Percentiles rank a stretch among this genome's conserved stretches.
phyloP scores from a whole-genome alignment of 2,329 filamentous ascomycete species.

The Nothopassalora personata region DNA sequence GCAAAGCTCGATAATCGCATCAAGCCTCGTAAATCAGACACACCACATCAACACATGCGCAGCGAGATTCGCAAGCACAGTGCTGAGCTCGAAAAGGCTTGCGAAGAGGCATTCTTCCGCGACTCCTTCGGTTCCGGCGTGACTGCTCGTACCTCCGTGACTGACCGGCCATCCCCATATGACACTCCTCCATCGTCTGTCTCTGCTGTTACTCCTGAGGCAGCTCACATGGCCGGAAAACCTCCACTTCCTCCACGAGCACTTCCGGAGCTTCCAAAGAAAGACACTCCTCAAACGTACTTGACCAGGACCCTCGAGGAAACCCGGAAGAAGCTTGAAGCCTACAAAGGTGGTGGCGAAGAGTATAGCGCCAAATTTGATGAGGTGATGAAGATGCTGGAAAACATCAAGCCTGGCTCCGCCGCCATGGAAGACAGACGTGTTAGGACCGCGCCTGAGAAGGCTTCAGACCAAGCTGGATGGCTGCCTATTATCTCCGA shows the following conservation, averaged over 20 bases:
- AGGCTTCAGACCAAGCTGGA: slow-evolving; percentile 27
- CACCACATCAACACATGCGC: slow-evolving; percentile 52
- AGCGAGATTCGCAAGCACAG: slow-evolving; percentile 82
- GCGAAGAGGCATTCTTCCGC: slow-evolving; percentile 86
- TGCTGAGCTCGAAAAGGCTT: slow-evolving; percentile 78
- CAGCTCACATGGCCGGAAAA: slow-evolving; percentile 15
- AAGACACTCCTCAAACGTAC: slow-evolving; percentile 48
- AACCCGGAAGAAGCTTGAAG: slow-evolving; percentile 53
- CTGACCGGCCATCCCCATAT: slow-evolving; percentile 26
- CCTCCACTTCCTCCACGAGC: slow-evolving; percentile 34
- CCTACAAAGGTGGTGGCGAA: slow-evolving; percentile 44
- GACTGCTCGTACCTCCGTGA: slow-evolving; percentile 37
- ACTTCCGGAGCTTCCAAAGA: slow-evolving; percentile 39
- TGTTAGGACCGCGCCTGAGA: slow-evolving; percentile 43
- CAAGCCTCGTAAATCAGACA: slow-evolving; percentile 36
- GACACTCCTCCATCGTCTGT: slow-evolving; percentile 38
- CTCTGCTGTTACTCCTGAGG: slow-evolving; percentile 34
- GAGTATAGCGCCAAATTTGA: slow-evolving; percentile 49
- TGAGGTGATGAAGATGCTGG: slow-evolving; percentile 50
- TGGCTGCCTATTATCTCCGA: slow-evolving; percentile 50
- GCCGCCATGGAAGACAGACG: slow-evolving; percentile 33
- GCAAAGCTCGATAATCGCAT: slow-evolving; percentile 25
- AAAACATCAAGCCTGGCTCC: slow-evolving; percentile 31
- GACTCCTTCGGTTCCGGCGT: slow-evolving; percentile 51
- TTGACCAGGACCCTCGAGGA: slow-evolving; percentile 53